Evolutionary conservation across 2,329 filamentous ascomycete genomes (phyloP).

Genomic region (Pochonia chlamydosporia): DNA sequence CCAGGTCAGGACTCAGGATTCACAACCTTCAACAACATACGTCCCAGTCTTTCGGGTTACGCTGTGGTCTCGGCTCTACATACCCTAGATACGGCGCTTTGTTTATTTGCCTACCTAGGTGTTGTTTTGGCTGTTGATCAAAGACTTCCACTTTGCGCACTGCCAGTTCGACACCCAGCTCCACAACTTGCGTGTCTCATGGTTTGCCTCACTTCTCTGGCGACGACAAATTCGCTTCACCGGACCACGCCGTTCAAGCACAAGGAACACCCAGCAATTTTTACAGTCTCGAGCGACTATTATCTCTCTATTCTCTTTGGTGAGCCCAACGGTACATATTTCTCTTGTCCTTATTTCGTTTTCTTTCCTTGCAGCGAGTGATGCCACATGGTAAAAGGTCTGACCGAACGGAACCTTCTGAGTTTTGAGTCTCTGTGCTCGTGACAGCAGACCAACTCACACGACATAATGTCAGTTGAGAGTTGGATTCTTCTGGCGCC

Average conservation of each 20-base stretch:
- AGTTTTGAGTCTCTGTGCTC: constrained; percentile 29
- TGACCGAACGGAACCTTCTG: constrained; percentile 45
- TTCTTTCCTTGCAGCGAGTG: constrained; percentile 28
- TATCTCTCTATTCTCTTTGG: background rate
- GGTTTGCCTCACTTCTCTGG: background rate
- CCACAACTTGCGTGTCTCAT: background rate
- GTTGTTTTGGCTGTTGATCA: too few relatives aligned
- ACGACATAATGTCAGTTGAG: background rate
- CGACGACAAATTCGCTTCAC: background rate
- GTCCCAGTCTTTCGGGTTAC: too few relatives aligned
- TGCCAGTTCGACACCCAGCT: background rate
- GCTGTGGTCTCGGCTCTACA: background rate
- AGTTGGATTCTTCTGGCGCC: background rate
- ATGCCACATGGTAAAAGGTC: constrained; percentile 63
- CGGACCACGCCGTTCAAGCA: background rate
- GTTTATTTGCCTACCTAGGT: too few relatives aligned
- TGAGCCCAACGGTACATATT: background rate
- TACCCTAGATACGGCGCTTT: too few relatives aligned
- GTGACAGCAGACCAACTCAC: background rate
- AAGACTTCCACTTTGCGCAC: too few relatives aligned
- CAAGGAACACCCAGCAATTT: background rate
- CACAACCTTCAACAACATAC: too few relatives aligned
- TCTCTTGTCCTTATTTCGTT: background rate
- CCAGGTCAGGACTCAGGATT: too few relatives aligned
- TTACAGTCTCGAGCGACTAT: background rate